These are phyloP conservation scores for Silene latifolia DNA, from an alignment of 148 eudicot genomes.

Conservation along the genomic window DNA sequence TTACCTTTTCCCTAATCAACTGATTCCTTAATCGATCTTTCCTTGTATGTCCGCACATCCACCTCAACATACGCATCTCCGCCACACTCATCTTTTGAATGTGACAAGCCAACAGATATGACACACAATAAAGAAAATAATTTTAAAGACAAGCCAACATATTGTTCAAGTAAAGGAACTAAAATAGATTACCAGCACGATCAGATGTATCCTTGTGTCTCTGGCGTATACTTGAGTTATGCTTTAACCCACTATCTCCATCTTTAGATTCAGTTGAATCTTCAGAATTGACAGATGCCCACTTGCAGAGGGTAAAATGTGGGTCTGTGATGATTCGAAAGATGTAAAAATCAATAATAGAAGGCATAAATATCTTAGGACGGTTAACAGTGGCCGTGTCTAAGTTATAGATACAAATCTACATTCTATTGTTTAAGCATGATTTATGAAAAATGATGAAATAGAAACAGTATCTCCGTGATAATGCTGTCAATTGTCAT, in stretches of 20 bases:
- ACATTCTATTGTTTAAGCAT: background rate
- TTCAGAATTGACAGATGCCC: constrained; percentile 42
- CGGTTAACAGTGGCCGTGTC: background rate
- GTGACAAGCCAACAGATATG: too few species aligned
- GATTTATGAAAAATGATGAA: background rate
- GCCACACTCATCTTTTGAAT: too few species aligned
- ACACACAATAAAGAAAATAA: background rate
- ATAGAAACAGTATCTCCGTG: background rate
- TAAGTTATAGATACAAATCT: background rate
- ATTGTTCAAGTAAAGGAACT: constrained; percentile 5
- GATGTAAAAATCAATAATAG: constrained; percentile 11
- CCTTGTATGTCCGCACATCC: too few species aligned
- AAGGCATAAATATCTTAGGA: background rate
- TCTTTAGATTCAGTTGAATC: constrained; percentile 33
- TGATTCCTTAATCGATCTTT: too few species aligned
- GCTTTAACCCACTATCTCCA: constrained; percentile 33
- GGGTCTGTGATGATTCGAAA: constrained; percentile 33
- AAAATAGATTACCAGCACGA: constrained; percentile 32
- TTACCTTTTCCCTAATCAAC: too few species aligned
- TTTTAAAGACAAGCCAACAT: constrained; percentile 5
- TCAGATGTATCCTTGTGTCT: constrained; percentile 33
- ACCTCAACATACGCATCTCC: too few species aligned
- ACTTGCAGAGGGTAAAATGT: constrained; percentile 58
- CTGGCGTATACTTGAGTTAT: constrained; percentile 31
- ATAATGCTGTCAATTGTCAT: background rate